Percentiles rank a stretch among this genome's conserved stretches.
phyloP scores from a whole-genome alignment of 2,329 filamentous ascomycete species.

The Ilyonectria mors-panacis region DNA sequence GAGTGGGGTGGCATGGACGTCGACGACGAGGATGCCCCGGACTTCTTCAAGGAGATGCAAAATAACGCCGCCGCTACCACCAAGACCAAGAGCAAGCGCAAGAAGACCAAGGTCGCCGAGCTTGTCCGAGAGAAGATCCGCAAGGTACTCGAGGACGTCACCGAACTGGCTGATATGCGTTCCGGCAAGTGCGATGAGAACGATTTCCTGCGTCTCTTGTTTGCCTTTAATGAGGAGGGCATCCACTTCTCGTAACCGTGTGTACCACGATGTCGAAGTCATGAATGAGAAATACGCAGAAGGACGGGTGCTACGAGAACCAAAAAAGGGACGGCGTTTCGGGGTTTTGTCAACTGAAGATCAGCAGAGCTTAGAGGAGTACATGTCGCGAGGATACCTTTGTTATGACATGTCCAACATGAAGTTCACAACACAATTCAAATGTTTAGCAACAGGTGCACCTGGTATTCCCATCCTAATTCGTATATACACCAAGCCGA shows the following conservation, averaged over 20 bases:
- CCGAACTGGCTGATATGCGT: slow-evolving; percentile 84
- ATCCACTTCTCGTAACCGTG: slow-evolving; percentile 84
- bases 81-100: slow-evolving; percentile 79
- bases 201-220: slow-evolving; percentile 86
- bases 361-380: slow-evolving; percentile 17
- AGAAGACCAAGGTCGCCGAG: slow-evolving; percentile 84
- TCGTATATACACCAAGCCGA: slow-evolving; percentile 45
- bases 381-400: slow-evolving; percentile 38
- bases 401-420: slow-evolving; percentile 22
- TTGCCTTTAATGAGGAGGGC: slow-evolving; percentile 89
- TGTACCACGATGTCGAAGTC: slow-evolving; percentile 14
- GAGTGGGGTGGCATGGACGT: slow-evolving; percentile 67
- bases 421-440: slow-evolving; percentile 29
- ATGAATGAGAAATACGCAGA: slow-evolving; percentile 15
- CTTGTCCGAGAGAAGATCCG: slow-evolving; percentile 90
- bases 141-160: slow-evolving; percentile 86
- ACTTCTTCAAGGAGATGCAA: slow-evolving; percentile 83
- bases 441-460: slow-evolving; percentile 18
- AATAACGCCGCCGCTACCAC: slow-evolving; percentile 54
- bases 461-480: slow-evolving; percentile 31
- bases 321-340: slow-evolving; percentile 39
- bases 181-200: slow-evolving; percentile 92
- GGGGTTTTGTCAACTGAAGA: slow-evolving; percentile 31
- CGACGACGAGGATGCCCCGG: slow-evolving; percentile 79
- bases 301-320: slow-evolving; percentile 22